Evolutionary conservation across 2,329 filamentous ascomycete species (phyloP).

Genomic region (Pseudogymnoascus sp.): DNA sequence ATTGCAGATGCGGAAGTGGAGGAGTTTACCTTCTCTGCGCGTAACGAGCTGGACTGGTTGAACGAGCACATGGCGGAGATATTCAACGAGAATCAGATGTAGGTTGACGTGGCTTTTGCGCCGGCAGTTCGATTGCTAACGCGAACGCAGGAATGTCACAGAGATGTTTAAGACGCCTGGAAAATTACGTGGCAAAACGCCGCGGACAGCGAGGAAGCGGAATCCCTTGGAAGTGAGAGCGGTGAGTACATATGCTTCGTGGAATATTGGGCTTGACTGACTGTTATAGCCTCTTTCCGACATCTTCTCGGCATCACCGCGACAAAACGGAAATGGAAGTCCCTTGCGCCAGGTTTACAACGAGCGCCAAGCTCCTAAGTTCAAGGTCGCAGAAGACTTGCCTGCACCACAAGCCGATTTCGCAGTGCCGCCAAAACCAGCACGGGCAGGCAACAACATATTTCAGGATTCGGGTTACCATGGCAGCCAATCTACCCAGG

Average conservation of each 20-base stretch:
- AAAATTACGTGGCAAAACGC: conserved; percentile 75
- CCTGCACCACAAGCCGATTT: conserved; percentile 15
- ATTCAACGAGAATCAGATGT: conserved; percentile 83
- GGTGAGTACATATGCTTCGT: conserved; percentile 41
- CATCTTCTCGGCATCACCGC: conserved; percentile 51
- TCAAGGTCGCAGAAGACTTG: conserved; percentile 54
- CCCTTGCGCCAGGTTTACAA: conserved; percentile 33
- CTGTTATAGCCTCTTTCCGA: conserved; percentile 50
- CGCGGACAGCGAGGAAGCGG: conserved; percentile 61
- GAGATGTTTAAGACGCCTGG: conserved; percentile 95
- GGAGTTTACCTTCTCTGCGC: conserved; percentile 85
- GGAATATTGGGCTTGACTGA: conserved; percentile 20
- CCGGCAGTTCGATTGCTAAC: conserved; percentile 18
- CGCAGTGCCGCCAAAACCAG: conserved; percentile 15
- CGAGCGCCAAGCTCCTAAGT: conserved; percentile 38
- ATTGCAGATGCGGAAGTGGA: conserved; percentile 79
- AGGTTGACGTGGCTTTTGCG: conserved; percentile 38
- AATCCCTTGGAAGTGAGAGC: conserved; percentile 54
- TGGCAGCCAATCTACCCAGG: conserved; percentile 47
- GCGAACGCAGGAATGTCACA: conserved; percentile 66
- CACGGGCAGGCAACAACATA: conserved; percentile 25
- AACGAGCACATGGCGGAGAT: conserved; percentile 98
- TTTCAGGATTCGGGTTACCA: conserved; percentile 63
- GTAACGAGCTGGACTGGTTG: conserved; percentile 94
- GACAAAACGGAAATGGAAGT: conserved; percentile 41